Conservation (phyloP, 1,139 yeast genomes). For the Tardiomyces digboiensis region DNA sequence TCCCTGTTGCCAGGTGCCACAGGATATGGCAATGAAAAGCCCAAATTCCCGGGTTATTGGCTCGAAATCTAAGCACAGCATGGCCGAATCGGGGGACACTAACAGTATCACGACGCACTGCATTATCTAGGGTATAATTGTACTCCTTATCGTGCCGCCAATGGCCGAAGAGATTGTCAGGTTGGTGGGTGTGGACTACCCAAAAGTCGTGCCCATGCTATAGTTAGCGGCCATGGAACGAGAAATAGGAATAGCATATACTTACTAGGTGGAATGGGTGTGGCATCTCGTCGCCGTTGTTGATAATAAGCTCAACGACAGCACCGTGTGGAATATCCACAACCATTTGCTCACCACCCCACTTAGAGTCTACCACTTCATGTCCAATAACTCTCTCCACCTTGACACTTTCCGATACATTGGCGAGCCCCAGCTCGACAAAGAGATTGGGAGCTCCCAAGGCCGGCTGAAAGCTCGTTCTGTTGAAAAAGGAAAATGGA, state of each 20-base stretch:
- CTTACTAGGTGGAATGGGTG: constrained; percentile 92
- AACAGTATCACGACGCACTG: constrained; percentile 58
- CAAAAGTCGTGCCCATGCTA: constrained; percentile 80
- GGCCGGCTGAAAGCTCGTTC: constrained; percentile 38
- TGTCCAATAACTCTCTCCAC: constrained; percentile 5
- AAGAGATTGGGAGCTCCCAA: constrained; percentile 37
- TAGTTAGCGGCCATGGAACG: constrained; percentile 40
- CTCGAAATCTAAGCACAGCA: constrained; percentile 46
- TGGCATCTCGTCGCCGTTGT: constrained; percentile 71
- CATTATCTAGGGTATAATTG: constrained; percentile 43
- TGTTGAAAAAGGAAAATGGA: constrained; percentile 40
- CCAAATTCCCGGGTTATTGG: constrained; percentile 75
- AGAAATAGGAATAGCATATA: constrained; percentile 48
- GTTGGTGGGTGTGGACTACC: constrained; percentile 41
- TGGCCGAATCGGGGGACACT: constrained; percentile 51
- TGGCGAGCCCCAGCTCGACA: constrained; percentile 28
- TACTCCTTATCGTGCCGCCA: constrained; percentile 36
- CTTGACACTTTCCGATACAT: constrained; percentile 35
- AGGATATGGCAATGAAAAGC: constrained; percentile 75
- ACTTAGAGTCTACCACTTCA: constrained; percentile 11
- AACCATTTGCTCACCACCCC: constrained; percentile 24
- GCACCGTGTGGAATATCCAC: constrained; percentile 36
- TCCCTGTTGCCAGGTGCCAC: constrained; percentile 55
- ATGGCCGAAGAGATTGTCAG: constrained; percentile 18
- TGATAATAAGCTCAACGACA: constrained; percentile 59